Conservation (phyloP, 306 rosid species). For the Pterocarpus santalinus region DNA sequence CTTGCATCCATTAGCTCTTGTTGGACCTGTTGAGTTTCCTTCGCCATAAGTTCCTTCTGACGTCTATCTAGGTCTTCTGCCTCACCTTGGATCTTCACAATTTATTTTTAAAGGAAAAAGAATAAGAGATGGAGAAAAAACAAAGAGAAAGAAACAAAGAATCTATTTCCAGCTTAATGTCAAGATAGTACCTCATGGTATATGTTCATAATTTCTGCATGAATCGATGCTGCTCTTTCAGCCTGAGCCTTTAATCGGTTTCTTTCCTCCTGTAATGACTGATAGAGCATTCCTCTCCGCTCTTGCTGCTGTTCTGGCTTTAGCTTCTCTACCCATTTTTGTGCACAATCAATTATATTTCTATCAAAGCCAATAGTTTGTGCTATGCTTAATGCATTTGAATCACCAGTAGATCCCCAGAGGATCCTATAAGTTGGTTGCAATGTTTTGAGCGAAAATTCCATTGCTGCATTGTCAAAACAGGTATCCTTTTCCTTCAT, state of each 20-base stretch:
- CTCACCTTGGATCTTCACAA: conserved; percentile 78
- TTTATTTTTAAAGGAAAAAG: neutral
- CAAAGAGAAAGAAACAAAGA: conserved; percentile 33
- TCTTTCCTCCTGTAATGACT: conserved; percentile 80
- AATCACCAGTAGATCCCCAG: conserved; percentile 93
- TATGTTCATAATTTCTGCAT: conserved; percentile 64
- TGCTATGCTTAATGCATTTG: conserved; percentile 91
- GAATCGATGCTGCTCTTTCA: conserved; percentile 71
- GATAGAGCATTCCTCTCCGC: conserved; percentile 80
- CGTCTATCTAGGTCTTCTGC: conserved; percentile 85
- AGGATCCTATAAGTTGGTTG: conserved; percentile 86
- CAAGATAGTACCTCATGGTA: conserved; percentile 72
- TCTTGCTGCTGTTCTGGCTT: conserved; percentile 86
- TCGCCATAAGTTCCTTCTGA: conserved; percentile 69
- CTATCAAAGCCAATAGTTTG: conserved; percentile 81
- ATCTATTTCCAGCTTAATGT: conserved; percentile 35
- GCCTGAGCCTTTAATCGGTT: conserved; percentile 73
- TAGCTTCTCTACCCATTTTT: conserved; percentile 76
- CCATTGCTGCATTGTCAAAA: conserved; percentile 96
- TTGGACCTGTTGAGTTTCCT: conserved; percentile 68
- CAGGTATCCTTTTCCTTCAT: conserved; percentile 74
- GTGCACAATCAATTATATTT: conserved; percentile 66
- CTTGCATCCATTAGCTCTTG: conserved; percentile 67
- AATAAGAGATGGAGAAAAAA: neutral
- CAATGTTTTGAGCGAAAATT: conserved; percentile 77